Evolutionary conservation across 192 early-diverging fungal genomes (phyloP), one percentile per base, ranked within the genome.

Genomic region (Coemansia sp.): DNA sequence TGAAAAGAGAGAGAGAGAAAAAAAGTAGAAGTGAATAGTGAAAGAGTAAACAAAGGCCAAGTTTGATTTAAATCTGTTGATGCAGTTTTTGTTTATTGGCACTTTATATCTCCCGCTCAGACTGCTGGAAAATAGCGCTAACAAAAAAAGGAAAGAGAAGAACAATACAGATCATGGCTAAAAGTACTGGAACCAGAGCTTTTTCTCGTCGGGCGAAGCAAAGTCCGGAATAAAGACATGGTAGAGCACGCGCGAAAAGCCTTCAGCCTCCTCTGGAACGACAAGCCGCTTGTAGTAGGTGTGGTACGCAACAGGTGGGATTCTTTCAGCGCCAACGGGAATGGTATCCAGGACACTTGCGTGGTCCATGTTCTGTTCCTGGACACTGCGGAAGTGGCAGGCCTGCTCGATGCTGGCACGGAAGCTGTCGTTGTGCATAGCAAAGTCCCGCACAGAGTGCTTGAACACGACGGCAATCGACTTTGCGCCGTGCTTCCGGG

Each of bases 351-450:
- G 52, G 47, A 19, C 40, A 3, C 6, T 37, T 11, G 52, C 48
- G 43, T 38, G 23, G 19, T 38, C 50, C 10, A 13, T n/a, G 45
- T 44, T 21, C 9, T 32, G 52, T 45, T 21, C 21, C 16, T 9
- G 40, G 37, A 42, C n/a, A 13, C 21, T 21, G 9, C 58, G 41
- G 39, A 83, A 53, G 42, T 72, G 71, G 47, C 72, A 67, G 4
- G 81, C 75, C 54, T 83, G 81, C 8, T 6, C 62, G 6, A 71
- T 49, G 50, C 85, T 79, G 5, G 87, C 82, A 38, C 95, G 84
- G 63, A 88, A 92, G 23, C 69, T 74, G 65, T 93, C 91, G 77
- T 98, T 96, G 75, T 95, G 95, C n/a, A 73, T 71, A 8, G 88
- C 85, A 41, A 95, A 68, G 1, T 87, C 89, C 76, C 77, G 93